Evolutionary conservation across 2,329 filamentous ascomycete genomes (phyloP).

Genomic region (Sporothrix pallida): DNA sequence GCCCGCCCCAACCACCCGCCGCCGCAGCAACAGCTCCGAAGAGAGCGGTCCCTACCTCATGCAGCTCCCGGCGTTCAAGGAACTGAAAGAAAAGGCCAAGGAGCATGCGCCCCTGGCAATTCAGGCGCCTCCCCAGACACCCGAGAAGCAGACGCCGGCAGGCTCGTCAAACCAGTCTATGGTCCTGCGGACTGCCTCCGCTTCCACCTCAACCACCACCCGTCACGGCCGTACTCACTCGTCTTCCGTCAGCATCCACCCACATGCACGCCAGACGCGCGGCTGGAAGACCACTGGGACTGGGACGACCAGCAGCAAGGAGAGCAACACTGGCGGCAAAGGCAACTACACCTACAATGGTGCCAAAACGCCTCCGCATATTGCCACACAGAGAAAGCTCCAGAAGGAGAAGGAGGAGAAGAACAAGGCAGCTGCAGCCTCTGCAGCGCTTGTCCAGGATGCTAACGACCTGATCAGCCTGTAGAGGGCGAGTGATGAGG

Average conservation of each 20-base stretch:
- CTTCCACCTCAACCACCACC: too few relatives aligned
- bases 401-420: not conserved
- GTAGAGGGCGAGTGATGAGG: too few relatives aligned
- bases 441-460: not conserved
- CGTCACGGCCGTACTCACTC: too few relatives aligned
- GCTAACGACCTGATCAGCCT: not conserved
- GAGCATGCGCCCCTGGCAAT: not conserved
- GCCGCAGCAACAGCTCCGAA: not conserved
- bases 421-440: not conserved
- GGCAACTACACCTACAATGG: not conserved
- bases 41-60: conserved; percentile 1
- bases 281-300: not conserved
- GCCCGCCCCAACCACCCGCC: not conserved
- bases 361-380: not conserved
- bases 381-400: not conserved
- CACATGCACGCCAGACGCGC: too few relatives aligned
- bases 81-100: not conserved
- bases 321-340: not conserved
- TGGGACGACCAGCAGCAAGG: not conserved
- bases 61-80: not conserved
- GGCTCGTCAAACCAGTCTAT: too few relatives aligned
- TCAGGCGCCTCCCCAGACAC: not conserved
- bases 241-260: too few relatives aligned
- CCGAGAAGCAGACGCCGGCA: too few relatives aligned
- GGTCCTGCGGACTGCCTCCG: too few relatives aligned